These are phyloP conservation scores for Sphaceloma murrayae DNA, from an alignment of 2,329 filamentous ascomycete genomes.

Conservation along the genomic window DNA sequence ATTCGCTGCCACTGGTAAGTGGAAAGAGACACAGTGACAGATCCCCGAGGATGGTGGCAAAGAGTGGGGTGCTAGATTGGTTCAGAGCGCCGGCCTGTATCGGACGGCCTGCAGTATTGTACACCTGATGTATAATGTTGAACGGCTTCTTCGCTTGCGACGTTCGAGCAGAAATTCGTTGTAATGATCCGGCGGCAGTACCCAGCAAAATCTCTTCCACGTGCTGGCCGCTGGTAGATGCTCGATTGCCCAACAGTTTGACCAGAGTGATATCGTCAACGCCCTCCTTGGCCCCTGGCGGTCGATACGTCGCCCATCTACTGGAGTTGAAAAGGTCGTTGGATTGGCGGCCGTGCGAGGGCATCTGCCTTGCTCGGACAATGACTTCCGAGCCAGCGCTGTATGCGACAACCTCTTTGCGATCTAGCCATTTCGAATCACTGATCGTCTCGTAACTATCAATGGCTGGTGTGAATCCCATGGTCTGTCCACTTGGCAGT, in stretches of 20 bases:
- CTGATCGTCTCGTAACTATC: constrained; percentile 49
- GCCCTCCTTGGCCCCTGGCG: constrained; percentile 42
- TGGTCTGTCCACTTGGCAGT: constrained; percentile 40
- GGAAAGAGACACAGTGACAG: constrained; percentile 22
- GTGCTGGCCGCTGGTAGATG: constrained; percentile 9
- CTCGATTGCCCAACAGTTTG: constrained; percentile 38
- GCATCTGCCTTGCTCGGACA: constrained; percentile 40
- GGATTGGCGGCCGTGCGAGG: constrained; percentile 17
- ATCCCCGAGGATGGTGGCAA: constrained; percentile 5
- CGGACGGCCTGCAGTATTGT: not conserved
- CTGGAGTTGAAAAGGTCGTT: not conserved
- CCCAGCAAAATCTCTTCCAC: constrained; percentile 43
- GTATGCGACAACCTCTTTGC: constrained; percentile 50
- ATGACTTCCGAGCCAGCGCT: constrained; percentile 51
- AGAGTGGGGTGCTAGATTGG: not conserved
- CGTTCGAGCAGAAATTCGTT: constrained; percentile 24
- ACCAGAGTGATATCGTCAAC: constrained; percentile 51
- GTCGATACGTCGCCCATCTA: constrained; percentile 44
- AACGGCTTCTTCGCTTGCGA: constrained; percentile 10
- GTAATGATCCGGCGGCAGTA: constrained; percentile 46
- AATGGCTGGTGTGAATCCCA: constrained; percentile 51
- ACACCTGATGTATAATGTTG: constrained; percentile 4
- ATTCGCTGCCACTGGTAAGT: constrained; percentile 24
- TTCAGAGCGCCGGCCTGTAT: not conserved
- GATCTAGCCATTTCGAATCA: constrained; percentile 36